Percentiles rank a stretch among this genome's conserved stretches.
These are phyloP conservation scores for Starmerella powellii DNA, from an alignment of 805 yeast species.

Conservation along the genomic window DNA sequence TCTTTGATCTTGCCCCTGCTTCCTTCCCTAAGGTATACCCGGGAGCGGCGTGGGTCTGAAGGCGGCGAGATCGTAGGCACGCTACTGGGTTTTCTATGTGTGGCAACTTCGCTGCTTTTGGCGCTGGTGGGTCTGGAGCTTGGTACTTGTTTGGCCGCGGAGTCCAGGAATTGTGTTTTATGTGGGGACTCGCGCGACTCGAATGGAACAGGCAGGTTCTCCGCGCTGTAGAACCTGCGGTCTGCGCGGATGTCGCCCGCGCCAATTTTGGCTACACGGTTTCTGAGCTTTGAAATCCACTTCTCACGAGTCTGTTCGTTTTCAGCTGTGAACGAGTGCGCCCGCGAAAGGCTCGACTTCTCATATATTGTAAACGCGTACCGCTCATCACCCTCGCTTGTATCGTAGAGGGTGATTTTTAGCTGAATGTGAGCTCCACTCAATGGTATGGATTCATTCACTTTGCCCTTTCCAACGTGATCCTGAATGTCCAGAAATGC, in stretches of 20 bases:
- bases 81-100: too few relatives aligned
- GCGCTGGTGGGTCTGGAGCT: too few relatives aligned
- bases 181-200: not conserved
- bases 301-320: conserved; percentile 2
- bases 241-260: not conserved
- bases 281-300: conserved; percentile 10
- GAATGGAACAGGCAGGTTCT: not conserved
- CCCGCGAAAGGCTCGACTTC: not conserved
- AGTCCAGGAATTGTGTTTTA: not conserved
- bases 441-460: not conserved
- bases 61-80: too few relatives aligned
- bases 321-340: conserved; percentile 10
- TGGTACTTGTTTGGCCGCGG: not conserved
- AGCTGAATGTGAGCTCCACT: conserved; percentile 1
- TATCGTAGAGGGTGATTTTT: conserved; percentile 3
- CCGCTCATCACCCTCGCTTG: conserved; percentile 9
- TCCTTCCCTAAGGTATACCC: not conserved
- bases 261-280: not conserved
- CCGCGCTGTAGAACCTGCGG: not conserved
- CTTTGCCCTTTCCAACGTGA: not conserved
- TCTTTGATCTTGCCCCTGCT: too few relatives aligned
- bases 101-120: too few relatives aligned
- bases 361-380: conserved; percentile 10
- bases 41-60: too few relatives aligned
- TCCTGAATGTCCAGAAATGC: conserved; percentile 6